These are phyloP conservation scores for Sphaceloma murrayae DNA, from an alignment of 2,329 filamentous ascomycete genomes.

Conservation along the genomic window DNA sequence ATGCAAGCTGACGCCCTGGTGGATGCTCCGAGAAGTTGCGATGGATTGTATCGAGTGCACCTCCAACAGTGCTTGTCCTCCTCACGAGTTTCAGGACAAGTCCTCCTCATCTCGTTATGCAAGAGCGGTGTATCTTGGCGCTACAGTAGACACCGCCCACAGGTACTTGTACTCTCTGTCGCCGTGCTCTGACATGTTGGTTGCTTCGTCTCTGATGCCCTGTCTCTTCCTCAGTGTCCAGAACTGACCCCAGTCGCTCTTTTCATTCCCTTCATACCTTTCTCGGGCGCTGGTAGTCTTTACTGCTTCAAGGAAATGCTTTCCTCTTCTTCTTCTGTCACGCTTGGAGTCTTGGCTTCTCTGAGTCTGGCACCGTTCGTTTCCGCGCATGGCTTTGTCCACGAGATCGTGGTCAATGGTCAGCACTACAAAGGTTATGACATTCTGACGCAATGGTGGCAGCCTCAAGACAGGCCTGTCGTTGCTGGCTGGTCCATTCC, in stretches of 20 bases:
- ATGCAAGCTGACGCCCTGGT: too few species aligned
- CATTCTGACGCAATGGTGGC: conserved; percentile 32
- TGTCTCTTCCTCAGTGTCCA: too few species aligned
- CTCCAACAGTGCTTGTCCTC: too few species aligned
- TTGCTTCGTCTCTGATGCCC: background rate
- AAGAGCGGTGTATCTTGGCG: conserved; percentile 11
- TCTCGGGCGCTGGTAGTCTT: too few species aligned
- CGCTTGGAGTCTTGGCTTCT: conserved; percentile 1
- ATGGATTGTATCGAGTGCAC: too few species aligned
- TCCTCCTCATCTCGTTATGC: conserved; percentile 12
- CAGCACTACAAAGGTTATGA: conserved; percentile 37
- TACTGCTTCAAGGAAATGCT: background rate
- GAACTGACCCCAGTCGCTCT: too few species aligned
- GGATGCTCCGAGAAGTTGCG: too few species aligned
- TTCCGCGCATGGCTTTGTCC: conserved; percentile 40
- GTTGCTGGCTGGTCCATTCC: conserved; percentile 47
- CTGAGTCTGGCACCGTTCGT: conserved; percentile 15
- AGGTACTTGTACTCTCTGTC: background rate
- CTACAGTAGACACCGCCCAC: background rate
- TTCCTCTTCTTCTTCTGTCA: background rate
- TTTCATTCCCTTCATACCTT: too few species aligned
- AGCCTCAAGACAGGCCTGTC: conserved; percentile 24
- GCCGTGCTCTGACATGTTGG: background rate
- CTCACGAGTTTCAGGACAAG: background rate
- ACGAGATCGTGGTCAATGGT: conserved; percentile 40